phyloP scores from a whole-genome alignment of 495 filamentous ascomycete species.

The Penicillium odoratum region DNA sequence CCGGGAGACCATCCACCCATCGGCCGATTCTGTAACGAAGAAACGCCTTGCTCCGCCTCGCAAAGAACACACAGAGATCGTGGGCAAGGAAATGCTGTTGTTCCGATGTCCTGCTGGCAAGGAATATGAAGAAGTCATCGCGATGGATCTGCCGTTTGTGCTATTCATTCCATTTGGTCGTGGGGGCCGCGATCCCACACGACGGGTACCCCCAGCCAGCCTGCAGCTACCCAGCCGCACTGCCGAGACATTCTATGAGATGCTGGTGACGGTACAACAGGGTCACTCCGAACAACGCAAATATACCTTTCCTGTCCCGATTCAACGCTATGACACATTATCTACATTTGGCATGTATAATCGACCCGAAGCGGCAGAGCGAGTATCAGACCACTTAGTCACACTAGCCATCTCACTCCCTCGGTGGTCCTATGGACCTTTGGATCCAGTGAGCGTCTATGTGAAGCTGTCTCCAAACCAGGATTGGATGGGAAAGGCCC shows the following conservation, averaged over 20 bases:
- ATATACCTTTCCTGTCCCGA: conserved; percentile 86
- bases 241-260: conserved; percentile 94
- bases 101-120: conserved; percentile 82
- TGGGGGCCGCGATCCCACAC: conserved; percentile 81
- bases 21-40: conserved; percentile 89
- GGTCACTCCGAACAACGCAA: conserved; percentile 81
- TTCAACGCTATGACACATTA: conserved; percentile 90
- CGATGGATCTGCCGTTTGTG: conserved; percentile 98
- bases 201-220: conserved; percentile 88
- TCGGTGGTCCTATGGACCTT: conserved; percentile 92
- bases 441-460: conserved; percentile 94
- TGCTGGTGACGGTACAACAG: conserved; percentile 95
- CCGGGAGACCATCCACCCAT: conserved; percentile 94
- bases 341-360: conserved; percentile 99
- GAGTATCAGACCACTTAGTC: conserved; percentile 85
- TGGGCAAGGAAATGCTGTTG: conserved; percentile 92
- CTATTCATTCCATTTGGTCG: conserved; percentile 95
- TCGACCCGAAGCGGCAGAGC: conserved; percentile 82
- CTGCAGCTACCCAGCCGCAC: conserved; percentile 87
- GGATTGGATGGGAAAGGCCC: conserved; percentile 86
- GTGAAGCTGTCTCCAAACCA: conserved; percentile 90
- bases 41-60: conserved; percentile 89
- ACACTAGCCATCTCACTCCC: conserved; percentile 88
- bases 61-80: conserved; percentile 86
- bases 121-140: conserved; percentile 82